Evolutionary conservation across 2,329 filamentous ascomycete species (phyloP).

Genomic region (Monosporascus ibericus): DNA sequence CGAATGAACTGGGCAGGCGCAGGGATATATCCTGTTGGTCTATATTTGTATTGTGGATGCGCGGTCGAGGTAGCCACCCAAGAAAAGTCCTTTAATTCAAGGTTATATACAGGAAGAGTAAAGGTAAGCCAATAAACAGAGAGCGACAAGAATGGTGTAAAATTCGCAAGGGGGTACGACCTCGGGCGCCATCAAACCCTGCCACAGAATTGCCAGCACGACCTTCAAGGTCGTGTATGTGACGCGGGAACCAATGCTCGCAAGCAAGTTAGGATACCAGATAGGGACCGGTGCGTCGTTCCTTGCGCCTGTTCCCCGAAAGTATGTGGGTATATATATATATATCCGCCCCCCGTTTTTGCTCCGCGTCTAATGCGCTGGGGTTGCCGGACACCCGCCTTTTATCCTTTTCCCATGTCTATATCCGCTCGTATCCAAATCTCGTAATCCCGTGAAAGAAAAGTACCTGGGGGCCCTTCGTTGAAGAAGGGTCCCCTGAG

Average conservation of each 20-base stretch:
- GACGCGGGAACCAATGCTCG: conserved; percentile 6
- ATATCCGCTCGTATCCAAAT: neutral
- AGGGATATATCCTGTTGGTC: too few species aligned
- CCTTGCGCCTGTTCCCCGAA: neutral
- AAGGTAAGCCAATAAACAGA: neutral
- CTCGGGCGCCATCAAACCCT: neutral
- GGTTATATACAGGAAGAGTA: neutral
- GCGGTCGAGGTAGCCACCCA: neutral
- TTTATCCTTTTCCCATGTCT: neutral
- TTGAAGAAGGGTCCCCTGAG: neutral
- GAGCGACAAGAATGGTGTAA: neutral
- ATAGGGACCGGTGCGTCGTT: neutral
- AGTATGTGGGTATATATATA: neutral
- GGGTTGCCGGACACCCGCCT: neutral
- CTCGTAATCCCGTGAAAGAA: neutral
- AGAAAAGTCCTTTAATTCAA: too few species aligned
- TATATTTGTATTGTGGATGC: neutral
- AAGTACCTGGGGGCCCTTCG: neutral
- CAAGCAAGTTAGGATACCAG: neutral
- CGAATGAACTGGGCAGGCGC: too few species aligned
- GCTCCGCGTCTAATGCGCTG: neutral
- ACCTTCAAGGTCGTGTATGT: conserved; percentile 13
- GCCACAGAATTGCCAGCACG: conserved; percentile 10
- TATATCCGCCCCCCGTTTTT: neutral
- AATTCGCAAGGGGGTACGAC: neutral